Base-by-base conservation (phyloP, 179 eudicot species). In the Sideroxylon spinosum region DNA sequence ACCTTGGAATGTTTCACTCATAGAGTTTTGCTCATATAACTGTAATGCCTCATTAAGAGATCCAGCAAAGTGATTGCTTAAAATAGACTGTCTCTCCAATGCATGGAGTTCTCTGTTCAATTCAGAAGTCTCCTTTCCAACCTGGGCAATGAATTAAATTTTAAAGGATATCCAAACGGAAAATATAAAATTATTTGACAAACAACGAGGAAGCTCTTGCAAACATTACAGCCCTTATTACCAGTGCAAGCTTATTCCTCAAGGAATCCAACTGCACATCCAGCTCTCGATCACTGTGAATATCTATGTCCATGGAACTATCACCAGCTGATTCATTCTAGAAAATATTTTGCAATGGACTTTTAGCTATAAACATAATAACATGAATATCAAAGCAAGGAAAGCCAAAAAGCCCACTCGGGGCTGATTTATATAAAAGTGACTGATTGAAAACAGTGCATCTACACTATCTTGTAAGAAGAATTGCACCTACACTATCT, bases 1-100 rank as follows among this genome's bases (percentile, higher is more conserved):
- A 93, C 98, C 98, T 90, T 89, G 86, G 70, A 92, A 87, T 87
- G 87, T 75, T 14, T 79, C 87, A 52, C 83, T 78, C 64, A 81
- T 79, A 52, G 85, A 81, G 53, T 83, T 61, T 81, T 82, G 78
- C 78, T 88, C 89, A 78, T 87, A 89, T 74, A 88, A 53, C 78
- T 90, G 84, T 72, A 91, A 64, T 67, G 88, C 90, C 80, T 92
- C 93, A 77, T 81, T 87, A 79, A 88, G 82, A 28, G 88, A 84
- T 56, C 86, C 80, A 79, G 90, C 84, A 76, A 70, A 75, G 19
- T 74, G 82, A 74, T 75, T 87, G 83, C 85, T 86, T 78, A 82
- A 67, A 76, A 71, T 68, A 75, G 90, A 81, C 83, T 84, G 86
- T 77, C 84, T 85, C 80, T 92, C 92, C 80, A 90, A 69, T 63